Conservation (phyloP, 2,329 filamentous ascomycete genomes). For the Purpureocillium lavendulum region DNA sequence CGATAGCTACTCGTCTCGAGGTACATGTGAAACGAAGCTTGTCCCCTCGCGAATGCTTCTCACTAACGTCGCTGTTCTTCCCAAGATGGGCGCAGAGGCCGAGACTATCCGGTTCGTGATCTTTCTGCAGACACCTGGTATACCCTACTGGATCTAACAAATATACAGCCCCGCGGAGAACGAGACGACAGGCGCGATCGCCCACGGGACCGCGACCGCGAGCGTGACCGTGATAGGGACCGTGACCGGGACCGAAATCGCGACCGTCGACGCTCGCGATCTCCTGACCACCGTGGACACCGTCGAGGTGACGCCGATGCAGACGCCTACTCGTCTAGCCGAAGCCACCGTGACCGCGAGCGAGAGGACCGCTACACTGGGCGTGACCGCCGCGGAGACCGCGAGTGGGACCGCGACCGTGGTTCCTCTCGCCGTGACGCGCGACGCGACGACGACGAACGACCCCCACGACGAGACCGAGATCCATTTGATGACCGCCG, state of each 20-base stretch:
- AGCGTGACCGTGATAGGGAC: constrained; percentile 28
- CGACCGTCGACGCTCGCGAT: constrained; percentile 74
- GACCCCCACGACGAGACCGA: constrained; percentile 48
- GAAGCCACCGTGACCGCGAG: constrained; percentile 86
- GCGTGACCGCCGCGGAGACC: constrained; percentile 58
- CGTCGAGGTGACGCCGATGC: constrained; percentile 69
- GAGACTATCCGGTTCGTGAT: constrained; percentile 45
- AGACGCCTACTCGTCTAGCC: constrained; percentile 87
- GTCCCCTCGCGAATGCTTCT: not conserved
- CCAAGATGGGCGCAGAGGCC: constrained; percentile 42
- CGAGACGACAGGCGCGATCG: constrained; percentile 25
- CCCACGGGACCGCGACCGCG: constrained; percentile 15
- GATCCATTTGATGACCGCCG: constrained; percentile 43
- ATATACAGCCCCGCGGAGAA: constrained; percentile 20
- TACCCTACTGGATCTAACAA: constrained; percentile 9
- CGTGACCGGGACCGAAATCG: constrained; percentile 33
- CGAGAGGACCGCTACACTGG: constrained; percentile 85
- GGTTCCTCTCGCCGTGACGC: constrained; percentile 51
- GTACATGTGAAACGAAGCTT: constrained; percentile 37
- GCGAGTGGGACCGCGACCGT: constrained; percentile 69
- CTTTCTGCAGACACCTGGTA: not conserved
- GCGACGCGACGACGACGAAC: constrained; percentile 57
- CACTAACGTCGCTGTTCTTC: constrained; percentile 8
- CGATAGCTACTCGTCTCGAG: constrained; percentile 72
- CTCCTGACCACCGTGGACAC: constrained; percentile 62